Percentiles rank a stretch among this genome's conserved stretches.
These are phyloP conservation scores for Ophiostoma novo-ulmi DNA, from an alignment of 2,329 filamentous ascomycete genomes.

Conservation along the genomic window DNA sequence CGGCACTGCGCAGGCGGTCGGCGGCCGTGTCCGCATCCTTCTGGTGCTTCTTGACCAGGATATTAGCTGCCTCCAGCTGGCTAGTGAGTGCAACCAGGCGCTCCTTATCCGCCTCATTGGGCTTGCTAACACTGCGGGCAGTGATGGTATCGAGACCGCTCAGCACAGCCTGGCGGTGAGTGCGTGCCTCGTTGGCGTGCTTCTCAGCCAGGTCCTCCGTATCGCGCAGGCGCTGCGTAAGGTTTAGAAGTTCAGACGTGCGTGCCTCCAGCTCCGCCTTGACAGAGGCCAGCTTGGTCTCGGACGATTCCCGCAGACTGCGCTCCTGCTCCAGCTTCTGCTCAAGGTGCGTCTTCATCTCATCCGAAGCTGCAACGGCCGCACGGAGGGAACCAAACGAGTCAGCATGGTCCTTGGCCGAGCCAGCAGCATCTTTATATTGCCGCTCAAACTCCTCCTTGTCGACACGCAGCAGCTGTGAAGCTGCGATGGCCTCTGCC, in stretches of 20 bases:
- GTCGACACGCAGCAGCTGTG: conserved; percentile 76
- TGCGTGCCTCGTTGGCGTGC: conserved; percentile 79
- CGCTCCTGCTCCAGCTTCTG: conserved; percentile 80
- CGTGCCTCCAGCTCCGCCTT: conserved; percentile 78
- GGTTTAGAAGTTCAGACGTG: conserved; percentile 68
- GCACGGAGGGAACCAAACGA: conserved; percentile 70
- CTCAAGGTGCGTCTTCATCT: conserved; percentile 72
- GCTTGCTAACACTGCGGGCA: conserved; percentile 41
- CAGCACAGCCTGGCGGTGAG: conserved; percentile 77
- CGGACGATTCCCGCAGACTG: conserved; percentile 64
- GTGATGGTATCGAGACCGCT: conserved; percentile 73
- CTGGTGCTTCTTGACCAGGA: conserved; percentile 81
- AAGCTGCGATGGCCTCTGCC: conserved; percentile 68
- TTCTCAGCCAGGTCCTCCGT: conserved; percentile 84
- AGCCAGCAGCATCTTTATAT: conserved; percentile 61
- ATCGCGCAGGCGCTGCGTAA: conserved; percentile 70
- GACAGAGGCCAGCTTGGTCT: conserved; percentile 69
- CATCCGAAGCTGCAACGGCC: conserved; percentile 72
- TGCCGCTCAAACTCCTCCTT: conserved; percentile 70
- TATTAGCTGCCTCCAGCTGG: conserved; percentile 73
- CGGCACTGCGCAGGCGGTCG: conserved; percentile 83
- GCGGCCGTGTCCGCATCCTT: conserved; percentile 79
- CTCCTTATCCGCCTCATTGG: conserved; percentile 51
- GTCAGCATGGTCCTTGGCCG: conserved; percentile 62
- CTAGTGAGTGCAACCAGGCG: conserved; percentile 69